These are phyloP conservation scores for Prunella vulgaris DNA, from an alignment of 257 asterid genomes.

Conservation along the genomic window DNA sequence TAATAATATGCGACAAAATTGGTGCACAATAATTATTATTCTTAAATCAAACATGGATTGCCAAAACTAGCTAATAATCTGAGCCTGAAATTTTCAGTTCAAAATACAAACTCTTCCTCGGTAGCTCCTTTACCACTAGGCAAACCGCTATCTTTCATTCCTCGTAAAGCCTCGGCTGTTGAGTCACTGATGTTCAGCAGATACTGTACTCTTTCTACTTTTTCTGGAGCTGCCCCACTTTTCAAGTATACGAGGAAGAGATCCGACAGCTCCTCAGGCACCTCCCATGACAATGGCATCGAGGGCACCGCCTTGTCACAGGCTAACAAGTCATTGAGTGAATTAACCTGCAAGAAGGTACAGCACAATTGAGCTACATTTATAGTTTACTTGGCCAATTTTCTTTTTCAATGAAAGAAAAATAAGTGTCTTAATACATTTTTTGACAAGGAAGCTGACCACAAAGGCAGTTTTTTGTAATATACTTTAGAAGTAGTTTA, in stretches of 20 bases:
- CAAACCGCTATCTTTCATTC: slow-evolving; percentile 42
- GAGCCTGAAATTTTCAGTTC: slow-evolving; percentile 5
- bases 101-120: slow-evolving; percentile 76
- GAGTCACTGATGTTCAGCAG: slow-evolving; percentile 79
- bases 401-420: too few relatives aligned
- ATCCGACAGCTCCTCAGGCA: slow-evolving; percentile 71
- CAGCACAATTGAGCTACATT: slow-evolving; percentile 8
- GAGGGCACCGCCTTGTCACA: slow-evolving; percentile 95
- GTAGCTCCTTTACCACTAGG: slow-evolving; percentile 29
- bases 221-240: slow-evolving; percentile 60
- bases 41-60: neutral
- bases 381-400: neutral
- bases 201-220: slow-evolving; percentile 64
- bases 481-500: too few relatives aligned
- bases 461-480: neutral
- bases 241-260: slow-evolving; percentile 58
- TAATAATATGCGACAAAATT: slow-evolving; percentile 24
- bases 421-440: too few relatives aligned
- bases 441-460: neutral
- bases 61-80: neutral
- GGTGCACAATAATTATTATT: slow-evolving; percentile 12
- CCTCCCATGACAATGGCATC: slow-evolving; percentile 77
- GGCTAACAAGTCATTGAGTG: slow-evolving; percentile 84
- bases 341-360: slow-evolving; percentile 53
- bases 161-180: slow-evolving; percentile 52